Conservation (phyloP, 2,329 filamentous ascomycete genomes). For the Botrytis hyacinthi region DNA sequence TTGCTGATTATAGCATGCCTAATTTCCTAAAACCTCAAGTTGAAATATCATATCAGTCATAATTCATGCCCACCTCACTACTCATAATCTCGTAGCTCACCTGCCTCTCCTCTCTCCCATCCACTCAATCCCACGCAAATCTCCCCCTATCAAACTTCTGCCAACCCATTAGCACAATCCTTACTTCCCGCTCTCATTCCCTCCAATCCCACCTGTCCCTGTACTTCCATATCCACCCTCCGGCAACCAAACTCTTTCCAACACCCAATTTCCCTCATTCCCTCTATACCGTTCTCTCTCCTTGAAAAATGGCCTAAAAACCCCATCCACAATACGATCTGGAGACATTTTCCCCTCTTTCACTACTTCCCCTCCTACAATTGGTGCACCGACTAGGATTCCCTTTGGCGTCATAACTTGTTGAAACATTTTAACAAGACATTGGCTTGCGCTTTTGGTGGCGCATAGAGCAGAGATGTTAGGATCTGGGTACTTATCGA, state of each 20-base stretch:
- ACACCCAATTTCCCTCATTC: not conserved
- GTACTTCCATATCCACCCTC: not conserved
- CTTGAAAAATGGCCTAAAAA: constrained; percentile 13
- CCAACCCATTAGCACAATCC: not conserved
- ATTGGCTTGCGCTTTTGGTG: constrained; percentile 9
- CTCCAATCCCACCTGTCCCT: not conserved
- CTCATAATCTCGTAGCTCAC: not conserved
- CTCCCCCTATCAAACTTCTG: not conserved
- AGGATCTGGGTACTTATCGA: constrained; percentile 9
- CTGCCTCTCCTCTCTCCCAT: too few relatives aligned
- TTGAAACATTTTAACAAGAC: constrained; percentile 11
- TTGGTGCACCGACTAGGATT: constrained; percentile 12
- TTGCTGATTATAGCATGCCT: not conserved
- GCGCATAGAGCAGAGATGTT: not conserved
- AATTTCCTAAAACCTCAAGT: too few relatives aligned
- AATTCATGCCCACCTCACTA: not conserved
- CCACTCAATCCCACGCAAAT: not conserved
- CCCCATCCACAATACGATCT: constrained; percentile 1
- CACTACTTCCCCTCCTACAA: not conserved
- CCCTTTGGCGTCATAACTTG: not conserved
- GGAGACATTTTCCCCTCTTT: constrained; percentile 4
- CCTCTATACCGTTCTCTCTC: not conserved
- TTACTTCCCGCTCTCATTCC: not conserved
- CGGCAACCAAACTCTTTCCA: constrained; percentile 2
- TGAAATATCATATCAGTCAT: not conserved